Base-by-base conservation (phyloP, 495 filamentous ascomycete species). In the Penicillium atrosanguineum region DNA sequence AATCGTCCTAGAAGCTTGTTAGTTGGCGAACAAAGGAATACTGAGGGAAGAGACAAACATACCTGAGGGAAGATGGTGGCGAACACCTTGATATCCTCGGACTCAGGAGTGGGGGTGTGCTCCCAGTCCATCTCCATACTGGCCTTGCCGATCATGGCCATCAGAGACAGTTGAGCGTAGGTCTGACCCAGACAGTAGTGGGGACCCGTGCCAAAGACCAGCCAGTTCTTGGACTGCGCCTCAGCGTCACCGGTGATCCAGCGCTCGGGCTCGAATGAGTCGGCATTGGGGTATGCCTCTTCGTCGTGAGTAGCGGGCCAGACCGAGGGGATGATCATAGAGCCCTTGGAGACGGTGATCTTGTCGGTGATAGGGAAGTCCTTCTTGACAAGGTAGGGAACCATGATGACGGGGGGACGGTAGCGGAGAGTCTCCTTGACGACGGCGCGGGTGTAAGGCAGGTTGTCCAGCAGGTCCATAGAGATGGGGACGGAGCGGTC, bases 31-130 rank as follows among this genome's bases (percentile, higher is more conserved):
- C 9, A 45, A 1, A 29, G 6, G 7, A 12, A 4, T 26, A 1
- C 16, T 36, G 25, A 43, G 11, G 34, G 8, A 25, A 39, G 54
- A 18, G 37, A 64, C 7, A 20, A 43, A 73, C 86, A 71, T 78
- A 95, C 92, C 87, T 88, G 86, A 45, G 94, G 94, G 80, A 98
- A 98, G 52, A 98, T 94, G 21, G 90, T 96, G 9, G 95, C 94
- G 74, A 98, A 98, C 50, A 97, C 93, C 79, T 96, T 92, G 71
- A 98, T 97, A 67, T 95, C 85, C 74, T 98, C 95, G 0, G 89
- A 95, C 43, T 74, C 51, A 0, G 84, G 79, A 16, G 94, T 98
- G 14, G 87, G 66, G 62, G 88, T 81, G 71, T 98, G 94, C 70
- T 85, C 81, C 94, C 94, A 98, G 70, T 97, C 86, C 62, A 97